Conservation (phyloP, 352 stramenopile species). For the Globisporangium acanthophoron region DNA sequence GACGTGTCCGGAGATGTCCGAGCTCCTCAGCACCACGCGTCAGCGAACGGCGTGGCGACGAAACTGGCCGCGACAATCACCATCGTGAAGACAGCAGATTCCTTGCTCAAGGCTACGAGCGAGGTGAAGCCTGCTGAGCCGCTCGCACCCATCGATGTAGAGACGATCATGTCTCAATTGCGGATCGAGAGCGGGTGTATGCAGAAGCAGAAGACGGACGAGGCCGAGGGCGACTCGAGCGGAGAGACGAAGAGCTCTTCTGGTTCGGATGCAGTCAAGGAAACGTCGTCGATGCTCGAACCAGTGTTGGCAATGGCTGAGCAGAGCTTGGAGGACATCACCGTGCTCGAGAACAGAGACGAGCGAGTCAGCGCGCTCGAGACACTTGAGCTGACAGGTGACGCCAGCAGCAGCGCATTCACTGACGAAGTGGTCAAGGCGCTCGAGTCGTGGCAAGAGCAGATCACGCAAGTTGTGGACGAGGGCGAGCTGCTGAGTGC, state of each 20-base stretch:
- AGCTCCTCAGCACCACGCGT: not conserved
- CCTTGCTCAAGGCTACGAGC: not conserved
- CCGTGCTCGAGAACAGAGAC: constrained; percentile 60
- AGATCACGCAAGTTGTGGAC: constrained; percentile 48
- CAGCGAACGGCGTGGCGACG: not conserved
- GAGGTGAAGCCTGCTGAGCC: not conserved
- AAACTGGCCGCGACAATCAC: not conserved
- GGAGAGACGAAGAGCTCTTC: not conserved
- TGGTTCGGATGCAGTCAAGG: not conserved
- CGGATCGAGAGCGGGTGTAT: constrained; percentile 68
- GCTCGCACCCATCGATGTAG: constrained; percentile 21
- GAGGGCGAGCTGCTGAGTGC: constrained; percentile 69
- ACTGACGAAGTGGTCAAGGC: constrained; percentile 65
- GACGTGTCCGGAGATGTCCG: not conserved
- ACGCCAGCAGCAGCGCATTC: constrained; percentile 19
- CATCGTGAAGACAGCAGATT: not conserved
- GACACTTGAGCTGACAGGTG: constrained; percentile 37
- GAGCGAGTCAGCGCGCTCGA: constrained; percentile 57
- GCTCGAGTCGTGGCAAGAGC: constrained; percentile 64
- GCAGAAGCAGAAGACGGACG: constrained; percentile 29
- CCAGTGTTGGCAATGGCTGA: constrained; percentile 58
- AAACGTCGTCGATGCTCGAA: constrained; percentile 36
- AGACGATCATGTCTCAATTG: constrained; percentile 59
- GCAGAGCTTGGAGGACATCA: constrained; percentile 56
- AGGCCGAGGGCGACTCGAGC: constrained; percentile 9